Conservation (phyloP, 169 alveolate genomes). For the Babesia bigemina region DNA sequence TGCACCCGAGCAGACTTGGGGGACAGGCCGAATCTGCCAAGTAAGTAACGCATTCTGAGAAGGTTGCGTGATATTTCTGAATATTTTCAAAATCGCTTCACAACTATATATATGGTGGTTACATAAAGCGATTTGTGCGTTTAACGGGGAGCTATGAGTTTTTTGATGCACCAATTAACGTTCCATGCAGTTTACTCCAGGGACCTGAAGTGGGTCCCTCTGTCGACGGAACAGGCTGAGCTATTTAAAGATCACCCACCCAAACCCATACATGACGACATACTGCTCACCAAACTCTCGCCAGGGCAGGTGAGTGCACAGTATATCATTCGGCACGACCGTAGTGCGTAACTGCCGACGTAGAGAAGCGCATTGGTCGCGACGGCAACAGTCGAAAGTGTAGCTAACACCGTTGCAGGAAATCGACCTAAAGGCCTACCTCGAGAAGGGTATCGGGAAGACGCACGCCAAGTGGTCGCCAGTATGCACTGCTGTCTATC, state of each 20-base stretch:
- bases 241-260: constrained; percentile 85
- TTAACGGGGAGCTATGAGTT: neutral
- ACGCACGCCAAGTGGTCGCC: constrained; percentile 99
- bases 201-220: constrained; percentile 91
- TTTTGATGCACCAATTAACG: neutral
- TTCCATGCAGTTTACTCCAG: constrained; percentile 85
- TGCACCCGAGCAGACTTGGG: constrained; percentile 24
- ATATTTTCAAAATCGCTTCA: too few relatives aligned
- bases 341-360: too few relatives aligned
- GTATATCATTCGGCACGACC: neutral
- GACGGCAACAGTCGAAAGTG: too few relatives aligned
- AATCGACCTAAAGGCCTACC: constrained; percentile 89
- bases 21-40: constrained; percentile 28
- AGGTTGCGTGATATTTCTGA: neutral
- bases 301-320: constrained; percentile 86
- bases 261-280: constrained; percentile 92
- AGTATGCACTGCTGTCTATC: constrained; percentile 97
- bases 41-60: constrained; percentile 2
- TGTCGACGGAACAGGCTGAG: constrained; percentile 85
- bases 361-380: too few relatives aligned
- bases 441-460: constrained; percentile 96
- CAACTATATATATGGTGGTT: too few relatives aligned
- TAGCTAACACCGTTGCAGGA: constrained; percentile 67
- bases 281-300: constrained; percentile 93
- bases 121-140: neutral